Percentiles rank a stretch among this genome's conserved stretches.
Evolutionary conservation across 441 rosid genomes (phyloP).

Genomic region (Manihot esculenta): DNA sequence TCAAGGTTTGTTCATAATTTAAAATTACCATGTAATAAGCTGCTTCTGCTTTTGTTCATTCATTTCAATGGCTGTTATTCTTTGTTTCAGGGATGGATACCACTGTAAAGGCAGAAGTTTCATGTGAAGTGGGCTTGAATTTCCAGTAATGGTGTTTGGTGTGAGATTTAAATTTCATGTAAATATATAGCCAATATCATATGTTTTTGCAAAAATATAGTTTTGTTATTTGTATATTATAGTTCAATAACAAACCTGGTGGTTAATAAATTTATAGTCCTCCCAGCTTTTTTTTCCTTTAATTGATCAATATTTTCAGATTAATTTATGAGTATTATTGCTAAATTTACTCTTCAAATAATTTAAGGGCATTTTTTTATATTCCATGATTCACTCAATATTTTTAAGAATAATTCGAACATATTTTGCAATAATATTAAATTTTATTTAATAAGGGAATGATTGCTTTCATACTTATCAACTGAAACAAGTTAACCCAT

Average conservation of each 20-base stretch:
- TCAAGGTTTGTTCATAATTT: constrained; percentile 57
- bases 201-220: background rate
- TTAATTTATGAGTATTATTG: too few species aligned
- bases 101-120: constrained; percentile 37
- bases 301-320: background rate
- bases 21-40: too few species aligned
- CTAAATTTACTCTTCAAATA: too few species aligned
- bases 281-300: background rate
- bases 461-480: too few species aligned
- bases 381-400: too few species aligned
- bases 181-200: constrained; percentile 15
- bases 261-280: background rate
- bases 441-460: too few species aligned
- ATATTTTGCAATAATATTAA: too few species aligned
- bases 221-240: background rate
- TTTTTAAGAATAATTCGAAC: too few species aligned
- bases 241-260: background rate
- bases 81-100: constrained; percentile 73
- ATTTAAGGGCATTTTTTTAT: too few species aligned
- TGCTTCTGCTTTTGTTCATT: too few species aligned
- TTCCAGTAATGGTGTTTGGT: background rate
- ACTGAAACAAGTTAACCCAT: too few species aligned
- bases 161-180: constrained; percentile 1
- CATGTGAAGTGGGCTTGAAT: background rate
- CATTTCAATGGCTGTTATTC: constrained; percentile 7